Evolutionary conservation across 192 early-diverging fungal genomes (phyloP).

Genomic region (Gaertneriomyces sp.): DNA sequence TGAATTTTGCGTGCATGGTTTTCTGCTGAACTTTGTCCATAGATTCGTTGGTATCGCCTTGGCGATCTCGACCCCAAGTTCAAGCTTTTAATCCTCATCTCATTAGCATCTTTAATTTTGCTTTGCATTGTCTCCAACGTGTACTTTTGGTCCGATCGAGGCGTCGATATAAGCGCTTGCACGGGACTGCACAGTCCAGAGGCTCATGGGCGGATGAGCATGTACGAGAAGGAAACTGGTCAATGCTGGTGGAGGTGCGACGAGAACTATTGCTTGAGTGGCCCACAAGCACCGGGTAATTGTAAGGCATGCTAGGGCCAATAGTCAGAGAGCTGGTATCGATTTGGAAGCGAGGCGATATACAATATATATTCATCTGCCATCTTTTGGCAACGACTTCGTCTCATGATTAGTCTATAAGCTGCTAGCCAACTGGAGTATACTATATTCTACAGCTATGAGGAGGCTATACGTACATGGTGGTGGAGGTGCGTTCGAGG

Average conservation of each 20-base stretch:
- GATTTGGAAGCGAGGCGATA: too few relatives aligned
- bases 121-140: conserved; percentile 20
- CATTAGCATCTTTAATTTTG: not conserved
- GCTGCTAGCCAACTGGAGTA: too few relatives aligned
- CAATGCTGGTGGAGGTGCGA: conserved; percentile 14
- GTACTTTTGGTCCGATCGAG: conserved; percentile 19
- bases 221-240: not conserved
- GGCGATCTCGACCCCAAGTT: conserved; percentile 24
- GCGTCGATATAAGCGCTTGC: not conserved
- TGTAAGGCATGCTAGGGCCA: too few relatives aligned
- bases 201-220: not conserved
- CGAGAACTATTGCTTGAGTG: not conserved
- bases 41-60: conserved; percentile 23
- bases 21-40: not conserved
- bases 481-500: too few relatives aligned
- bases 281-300: too few relatives aligned
- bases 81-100: conserved; percentile 15
- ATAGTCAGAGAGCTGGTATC: too few relatives aligned
- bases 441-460: too few relatives aligned
- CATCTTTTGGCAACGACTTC: too few relatives aligned
- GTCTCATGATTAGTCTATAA: too few relatives aligned
- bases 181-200: not conserved
- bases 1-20: not conserved
- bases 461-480: too few relatives aligned
- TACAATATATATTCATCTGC: too few relatives aligned